Percentiles rank a stretch among this genome's conserved stretches.
phyloP scores from a whole-genome alignment of 2,329 filamentous ascomycete genomes.

The Colletotrichum sp. region DNA sequence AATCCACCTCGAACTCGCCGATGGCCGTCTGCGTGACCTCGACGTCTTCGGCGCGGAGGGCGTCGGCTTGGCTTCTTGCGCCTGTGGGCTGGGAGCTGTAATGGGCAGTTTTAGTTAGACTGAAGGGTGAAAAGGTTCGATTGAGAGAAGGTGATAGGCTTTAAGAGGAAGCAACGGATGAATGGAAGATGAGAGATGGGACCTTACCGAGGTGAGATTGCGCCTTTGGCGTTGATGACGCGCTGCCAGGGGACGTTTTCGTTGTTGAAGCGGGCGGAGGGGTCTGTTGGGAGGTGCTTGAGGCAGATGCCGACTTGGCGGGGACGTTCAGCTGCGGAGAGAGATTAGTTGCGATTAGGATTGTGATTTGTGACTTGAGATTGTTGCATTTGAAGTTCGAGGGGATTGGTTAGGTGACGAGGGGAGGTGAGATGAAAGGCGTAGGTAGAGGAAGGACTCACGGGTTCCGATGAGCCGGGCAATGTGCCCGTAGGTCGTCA shows the following conservation, averaged over 20 bases:
- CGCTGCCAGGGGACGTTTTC: slow-evolving; percentile 93
- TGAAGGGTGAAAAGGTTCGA: neutral
- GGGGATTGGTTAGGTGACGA: neutral
- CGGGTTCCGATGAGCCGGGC: slow-evolving; percentile 75
- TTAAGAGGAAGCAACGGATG: neutral
- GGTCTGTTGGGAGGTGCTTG: slow-evolving; percentile 75
- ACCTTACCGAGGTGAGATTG: slow-evolving; percentile 79
- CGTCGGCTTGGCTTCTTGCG: slow-evolving; percentile 53
- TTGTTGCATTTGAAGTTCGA: rapidly evolving
- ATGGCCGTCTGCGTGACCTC: slow-evolving; percentile 51
- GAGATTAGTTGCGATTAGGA: neutral
- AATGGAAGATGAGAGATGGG: too few species aligned
- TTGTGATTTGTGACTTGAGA: neutral
- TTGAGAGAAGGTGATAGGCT: neutral
- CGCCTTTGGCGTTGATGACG: slow-evolving; percentile 85
- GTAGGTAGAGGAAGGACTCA: slow-evolving; percentile 42
- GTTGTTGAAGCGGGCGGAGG: slow-evolving; percentile 65
- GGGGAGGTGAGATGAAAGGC: neutral
- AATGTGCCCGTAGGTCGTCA: slow-evolving; percentile 88
- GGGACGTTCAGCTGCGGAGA: slow-evolving; percentile 66
- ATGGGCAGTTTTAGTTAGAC: neutral
- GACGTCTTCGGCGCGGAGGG: slow-evolving; percentile 57
- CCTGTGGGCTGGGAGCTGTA: slow-evolving; percentile 54
- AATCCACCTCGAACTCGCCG: slow-evolving; percentile 57
- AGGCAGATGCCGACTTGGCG: slow-evolving; percentile 90